Evolutionary conservation across 2,329 filamentous ascomycete genomes (phyloP), one percentile per base, ranked within the genome.

Genomic region (Penicillium italicum): DNA sequence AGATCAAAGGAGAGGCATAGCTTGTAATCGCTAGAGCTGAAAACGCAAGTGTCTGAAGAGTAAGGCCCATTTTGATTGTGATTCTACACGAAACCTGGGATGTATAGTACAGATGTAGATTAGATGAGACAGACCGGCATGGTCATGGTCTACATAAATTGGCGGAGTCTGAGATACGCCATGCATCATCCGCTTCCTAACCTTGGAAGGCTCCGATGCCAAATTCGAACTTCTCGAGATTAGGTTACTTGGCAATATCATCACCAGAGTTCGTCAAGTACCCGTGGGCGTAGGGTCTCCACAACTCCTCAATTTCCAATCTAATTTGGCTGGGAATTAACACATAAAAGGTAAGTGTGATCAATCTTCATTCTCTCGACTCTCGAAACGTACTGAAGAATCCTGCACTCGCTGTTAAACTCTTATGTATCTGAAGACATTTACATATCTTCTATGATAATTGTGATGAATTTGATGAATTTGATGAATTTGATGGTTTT

Each of bases 1-100:
- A 46, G 24, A 67, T 36, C 20, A 66, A 52, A 20, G 65, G 64
- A 34, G 64, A 66, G 34, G 63, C 64, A 54, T 60, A 49, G 48
- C 53, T 53, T n/a, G 57, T 44, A 31, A 59, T 50, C 22, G 58
- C 62, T 45, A 68, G 30, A 5, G 61, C 58, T 12, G 58, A 57
- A 38, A 67, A 16, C n/a, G 56, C 48, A 18, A 66, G 41, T 43
- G 50, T 31, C 31, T 58, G 59, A 45, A 63, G 30, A 26, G 50
- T 55, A 40, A 64, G 10, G 11, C 54, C 46, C 64, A 66, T 66
- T 42, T 37, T 56, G 50, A 33, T 14, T 34, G 9, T 16, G 12
- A 5, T 50, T 16, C 2, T n/a, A 1, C 20, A 10, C 5, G n/a
- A 30, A 10, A 5, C 36, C 20, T 8, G 4, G 10, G 18, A n/a